Base-by-base conservation (phyloP, 2,329 filamentous ascomycete genomes). In the Pestalotiopsis sp. region DNA sequence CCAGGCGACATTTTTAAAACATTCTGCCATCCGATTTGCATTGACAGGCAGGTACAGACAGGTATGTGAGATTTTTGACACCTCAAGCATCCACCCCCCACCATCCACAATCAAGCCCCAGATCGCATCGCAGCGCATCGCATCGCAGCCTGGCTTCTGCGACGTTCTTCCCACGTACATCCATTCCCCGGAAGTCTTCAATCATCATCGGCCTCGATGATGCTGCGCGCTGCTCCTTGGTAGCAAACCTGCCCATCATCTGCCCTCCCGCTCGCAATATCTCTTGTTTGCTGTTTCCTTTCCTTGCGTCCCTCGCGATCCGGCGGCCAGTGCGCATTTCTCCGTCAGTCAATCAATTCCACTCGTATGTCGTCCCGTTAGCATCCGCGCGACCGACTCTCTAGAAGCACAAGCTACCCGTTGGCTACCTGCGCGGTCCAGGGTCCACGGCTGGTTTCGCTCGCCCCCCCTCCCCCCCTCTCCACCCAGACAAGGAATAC, bases 401-500 rank as follows among this genome's bases (percentile, higher is more conserved):
- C 23, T 25, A 59, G 57, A 25, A 59, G 57, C 57, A 59, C 57
- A 59, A 59, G 57, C 27, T 61, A 61, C 59, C 59, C 36, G 59
- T 39, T 61, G 59, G 59, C 59, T 61, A 61, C 59, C 59, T 36
- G 25, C 57, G 14, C 57, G 57, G 25, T 20, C 59, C 59, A 27
- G 59, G 59, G 59, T 27, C 36, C 31, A 39, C 59, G 61, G 64
- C 52, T 66, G 52, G 64, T 60, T 52, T 49, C 45, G 64, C 49
- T 38, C 39, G 60, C 41, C 56, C 49, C 61, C 56, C n/a, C 31
- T 45, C 56, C 64, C 36, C 52, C 56, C 56, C 64, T 27, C 36
- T 38, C 64, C 52, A 59, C n/a, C 52, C 27, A n/a, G 63, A 45
- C 27, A 41, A 41, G 39, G 64, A 66, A 60, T 66, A 66, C 64